Conservation (phyloP, 2,329 filamentous ascomycete genomes). For the Dactylellina sp. region DNA sequence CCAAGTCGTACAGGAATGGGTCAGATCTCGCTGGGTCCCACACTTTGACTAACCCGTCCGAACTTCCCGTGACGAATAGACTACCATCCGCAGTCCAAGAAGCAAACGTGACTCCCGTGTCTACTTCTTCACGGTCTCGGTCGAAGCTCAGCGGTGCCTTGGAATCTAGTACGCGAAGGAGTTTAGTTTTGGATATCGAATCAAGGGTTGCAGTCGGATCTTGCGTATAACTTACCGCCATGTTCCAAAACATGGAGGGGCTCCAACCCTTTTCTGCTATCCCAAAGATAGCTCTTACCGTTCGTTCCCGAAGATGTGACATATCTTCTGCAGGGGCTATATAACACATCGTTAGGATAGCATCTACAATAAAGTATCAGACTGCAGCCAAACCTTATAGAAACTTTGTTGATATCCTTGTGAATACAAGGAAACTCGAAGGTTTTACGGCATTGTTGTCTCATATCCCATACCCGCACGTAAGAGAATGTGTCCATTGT, state of each 20-base stretch:
- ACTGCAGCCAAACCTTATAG: slow-evolving; percentile 57
- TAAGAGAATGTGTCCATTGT: slow-evolving; percentile 43
- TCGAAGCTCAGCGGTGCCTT: slow-evolving; percentile 50
- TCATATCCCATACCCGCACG: slow-evolving; percentile 48
- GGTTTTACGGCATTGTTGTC: slow-evolving; percentile 19
- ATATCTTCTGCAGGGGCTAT: slow-evolving; percentile 58
- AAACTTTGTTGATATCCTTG: slow-evolving; percentile 59
- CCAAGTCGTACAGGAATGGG: slow-evolving; percentile 58
- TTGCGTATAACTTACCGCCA: slow-evolving; percentile 43
- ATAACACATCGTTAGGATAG: slow-evolving; percentile 11
- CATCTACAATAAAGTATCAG: background rate
- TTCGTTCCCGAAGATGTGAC: slow-evolving; percentile 59
- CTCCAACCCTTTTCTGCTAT: slow-evolving; percentile 42
- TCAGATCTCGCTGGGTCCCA: slow-evolving; percentile 59
- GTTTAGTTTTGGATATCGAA: slow-evolving; percentile 19
- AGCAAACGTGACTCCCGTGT: slow-evolving; percentile 60
- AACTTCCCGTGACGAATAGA: slow-evolving; percentile 57
- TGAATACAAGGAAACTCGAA: slow-evolving; percentile 57
- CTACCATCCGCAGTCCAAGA: slow-evolving; percentile 56
- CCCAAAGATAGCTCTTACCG: slow-evolving; percentile 58
- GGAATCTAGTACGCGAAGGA: slow-evolving; percentile 25
- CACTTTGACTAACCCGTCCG: slow-evolving; percentile 60
- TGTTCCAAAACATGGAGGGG: slow-evolving; percentile 57
- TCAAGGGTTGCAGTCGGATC: background rate
- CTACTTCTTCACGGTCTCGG: slow-evolving; percentile 53